Evolutionary conservation across 83 land plant genomes (phyloP), one percentile per base, ranked within the genome.

Genomic region (Larix sibirica): DNA sequence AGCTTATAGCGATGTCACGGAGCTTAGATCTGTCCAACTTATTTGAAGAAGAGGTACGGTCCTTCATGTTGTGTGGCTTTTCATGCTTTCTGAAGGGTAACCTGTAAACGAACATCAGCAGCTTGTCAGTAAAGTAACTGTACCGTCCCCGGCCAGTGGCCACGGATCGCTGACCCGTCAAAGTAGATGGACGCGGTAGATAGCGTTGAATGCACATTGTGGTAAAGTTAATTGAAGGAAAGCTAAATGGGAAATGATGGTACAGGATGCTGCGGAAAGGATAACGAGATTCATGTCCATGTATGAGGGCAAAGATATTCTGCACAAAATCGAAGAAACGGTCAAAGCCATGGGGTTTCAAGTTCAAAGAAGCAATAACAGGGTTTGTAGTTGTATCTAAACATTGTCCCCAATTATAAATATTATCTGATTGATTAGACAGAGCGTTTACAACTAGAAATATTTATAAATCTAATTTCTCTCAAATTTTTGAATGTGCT

Each of bases 1-100:
- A 92, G 77, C 82, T 92, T 3, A 92, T 92, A 33, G 90, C 92
- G 70, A 92, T 90, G 92, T 92, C 92, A 40, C 88, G 88, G 9
- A 84, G 60, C 77, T 87, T 92, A 3, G 92, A 92, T 74, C 89
- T 92, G 13, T 92, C 94, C 50, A 92, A 90, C 20, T 90, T 92
- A 67, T 92, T 92, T 81, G 94, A 92, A 82, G 67, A 92, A 54
- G 90, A 88, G 87, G 94, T 90, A 44, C 74, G 78, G 3, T 59
- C 44, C 3, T 42, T 42, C 4, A 4, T 42, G 44, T 42, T 42
- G 4, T 5, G 40, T 38, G 40, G 40, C 40, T 38, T 38, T 38
- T 38, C 40, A 38, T 38, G 4, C 40, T 38, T 38, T 38, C 4
- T 3, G 4, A 38, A 38, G 28, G 28, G 28, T 28, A 28, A 28